Conservation (phyloP, 192 early-diverging fungal genomes). For the Backusella tarrabulga region DNA sequence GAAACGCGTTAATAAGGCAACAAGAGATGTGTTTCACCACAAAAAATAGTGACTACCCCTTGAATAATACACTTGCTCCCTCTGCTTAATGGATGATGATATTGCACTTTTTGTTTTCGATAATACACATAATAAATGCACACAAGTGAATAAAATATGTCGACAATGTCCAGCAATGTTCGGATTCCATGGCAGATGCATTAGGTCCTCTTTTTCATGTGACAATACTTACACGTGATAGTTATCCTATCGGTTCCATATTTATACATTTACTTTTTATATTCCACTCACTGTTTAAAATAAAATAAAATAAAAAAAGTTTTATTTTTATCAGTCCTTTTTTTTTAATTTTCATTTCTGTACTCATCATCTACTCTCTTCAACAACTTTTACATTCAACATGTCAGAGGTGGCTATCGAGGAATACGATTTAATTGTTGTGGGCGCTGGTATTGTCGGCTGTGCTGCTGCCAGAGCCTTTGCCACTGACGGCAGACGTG, state of each 20-base stretch:
- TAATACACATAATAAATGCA: too few species aligned
- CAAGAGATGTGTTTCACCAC: too few species aligned
- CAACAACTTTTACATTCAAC: background rate
- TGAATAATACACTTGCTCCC: too few species aligned
- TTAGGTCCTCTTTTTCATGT: background rate
- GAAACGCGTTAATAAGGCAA: too few species aligned
- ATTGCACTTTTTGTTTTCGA: too few species aligned
- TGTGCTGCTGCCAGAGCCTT: conserved; percentile 81
- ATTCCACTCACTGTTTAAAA: background rate
- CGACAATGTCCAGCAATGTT: background rate
- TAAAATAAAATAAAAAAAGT: background rate
- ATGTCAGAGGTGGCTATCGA: conserved; percentile 13
- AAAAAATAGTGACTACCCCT: too few species aligned
- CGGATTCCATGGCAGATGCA: background rate
- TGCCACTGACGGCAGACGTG: conserved; percentile 68
- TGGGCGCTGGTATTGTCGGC: conserved; percentile 95
- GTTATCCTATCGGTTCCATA: background rate
- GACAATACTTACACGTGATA: background rate
- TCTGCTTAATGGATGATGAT: too few species aligned
- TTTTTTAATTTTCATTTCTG: background rate
- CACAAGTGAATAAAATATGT: too few species aligned
- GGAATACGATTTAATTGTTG: conserved; percentile 78
- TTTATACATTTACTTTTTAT: background rate
- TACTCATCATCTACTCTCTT: background rate
- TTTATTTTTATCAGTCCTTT: background rate